phyloP scores from a whole-genome alignment of 2,329 filamentous ascomycete species.

The Diaporthe australafricana region DNA sequence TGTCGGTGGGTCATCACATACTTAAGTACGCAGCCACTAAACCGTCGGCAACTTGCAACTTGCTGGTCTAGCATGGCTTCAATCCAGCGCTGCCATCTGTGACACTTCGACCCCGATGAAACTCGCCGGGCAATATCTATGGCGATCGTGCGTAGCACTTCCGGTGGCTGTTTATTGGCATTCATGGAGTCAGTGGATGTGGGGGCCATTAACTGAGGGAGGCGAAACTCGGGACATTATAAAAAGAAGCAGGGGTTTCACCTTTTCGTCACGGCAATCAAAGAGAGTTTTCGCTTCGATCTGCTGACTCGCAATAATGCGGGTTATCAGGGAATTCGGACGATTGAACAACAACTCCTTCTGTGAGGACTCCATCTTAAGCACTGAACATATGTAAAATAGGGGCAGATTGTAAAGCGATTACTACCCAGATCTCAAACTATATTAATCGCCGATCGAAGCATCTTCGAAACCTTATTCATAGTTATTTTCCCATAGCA shows the following conservation, averaged over 20 bases:
- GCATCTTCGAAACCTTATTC: background rate
- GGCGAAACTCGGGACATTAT: background rate
- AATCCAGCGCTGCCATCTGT: background rate
- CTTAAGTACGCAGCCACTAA: background rate
- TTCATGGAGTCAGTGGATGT: background rate
- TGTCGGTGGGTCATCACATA: background rate
- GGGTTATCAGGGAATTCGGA: background rate
- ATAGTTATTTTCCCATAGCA: background rate
- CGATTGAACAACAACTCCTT: background rate
- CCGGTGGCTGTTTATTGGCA: no score
- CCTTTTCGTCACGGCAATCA: background rate
- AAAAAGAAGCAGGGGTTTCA: conserved; percentile 12
- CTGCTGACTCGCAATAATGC: conserved; percentile 6
- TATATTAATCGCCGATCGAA: conserved; percentile 1
- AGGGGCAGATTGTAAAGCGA: background rate
- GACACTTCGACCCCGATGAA: background rate
- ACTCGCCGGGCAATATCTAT: background rate
- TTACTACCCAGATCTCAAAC: background rate
- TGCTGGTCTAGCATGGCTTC: background rate
- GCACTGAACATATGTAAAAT: background rate
- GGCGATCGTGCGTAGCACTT: background rate
- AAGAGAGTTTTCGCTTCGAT: conserved; percentile 20
- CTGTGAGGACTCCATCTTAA: background rate
- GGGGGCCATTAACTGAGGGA: background rate
- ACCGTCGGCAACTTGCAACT: background rate